phyloP scores from a whole-genome alignment of 768 basidiomycete species.

The Hysterangium stoloniferum region DNA sequence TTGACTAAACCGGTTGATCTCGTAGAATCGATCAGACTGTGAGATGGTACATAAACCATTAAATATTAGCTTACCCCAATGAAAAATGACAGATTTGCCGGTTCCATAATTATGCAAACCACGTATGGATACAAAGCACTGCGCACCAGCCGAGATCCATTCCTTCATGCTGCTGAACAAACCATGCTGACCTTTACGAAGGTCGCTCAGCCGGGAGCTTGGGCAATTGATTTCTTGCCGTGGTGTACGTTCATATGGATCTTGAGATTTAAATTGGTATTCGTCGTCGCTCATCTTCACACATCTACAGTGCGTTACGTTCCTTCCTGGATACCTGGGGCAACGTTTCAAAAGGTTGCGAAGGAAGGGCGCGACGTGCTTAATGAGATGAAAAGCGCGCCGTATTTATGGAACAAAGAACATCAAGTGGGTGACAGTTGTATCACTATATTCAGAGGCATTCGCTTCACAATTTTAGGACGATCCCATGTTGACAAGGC shows the following conservation, averaged over 20 bases:
- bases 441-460: neutral
- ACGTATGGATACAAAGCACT: slow-evolving; percentile 34
- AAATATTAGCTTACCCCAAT: slow-evolving; percentile 10
- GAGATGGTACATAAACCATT: slow-evolving; percentile 14
- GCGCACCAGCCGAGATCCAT: slow-evolving; percentile 27
- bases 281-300: neutral
- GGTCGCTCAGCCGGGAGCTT: slow-evolving; percentile 16
- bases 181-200: slow-evolving; percentile 18
- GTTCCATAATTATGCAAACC: slow-evolving; percentile 29
- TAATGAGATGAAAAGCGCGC: slow-evolving; percentile 4
- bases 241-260: neutral
- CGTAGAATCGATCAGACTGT: slow-evolving; percentile 12
- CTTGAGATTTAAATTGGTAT: neutral
- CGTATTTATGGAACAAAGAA: slow-evolving; percentile 10
- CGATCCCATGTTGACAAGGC: no score
- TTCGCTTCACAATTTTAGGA: neutral
- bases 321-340: slow-evolving; percentile 21
- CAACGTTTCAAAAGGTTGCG: slow-evolving; percentile 16
- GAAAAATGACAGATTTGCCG: slow-evolving; percentile 21
- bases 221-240: slow-evolving; percentile 3
- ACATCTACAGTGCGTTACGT: slow-evolving; percentile 16
- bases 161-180: slow-evolving; percentile 26
- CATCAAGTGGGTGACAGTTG: slow-evolving; percentile 10
- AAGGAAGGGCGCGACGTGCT: slow-evolving; percentile 4
- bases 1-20: neutral